phyloP scores from a whole-genome alignment of 129 eudicot species.

The Heracleum sosnowskyi region DNA sequence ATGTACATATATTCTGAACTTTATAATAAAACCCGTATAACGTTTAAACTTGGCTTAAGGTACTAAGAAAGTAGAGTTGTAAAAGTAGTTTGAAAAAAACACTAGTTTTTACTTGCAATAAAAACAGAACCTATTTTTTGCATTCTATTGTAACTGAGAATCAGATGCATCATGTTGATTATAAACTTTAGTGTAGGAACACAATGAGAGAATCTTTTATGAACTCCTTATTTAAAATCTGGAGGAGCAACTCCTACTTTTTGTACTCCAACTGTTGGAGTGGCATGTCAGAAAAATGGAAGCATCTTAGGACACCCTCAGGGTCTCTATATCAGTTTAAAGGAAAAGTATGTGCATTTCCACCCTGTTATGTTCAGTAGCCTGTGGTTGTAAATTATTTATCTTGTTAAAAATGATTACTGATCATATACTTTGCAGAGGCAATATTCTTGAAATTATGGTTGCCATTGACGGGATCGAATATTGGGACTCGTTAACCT shows the following conservation, averaged over 20 bases:
- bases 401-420: conserved; percentile 12
- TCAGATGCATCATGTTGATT: not conserved
- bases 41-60: too few relatives aligned
- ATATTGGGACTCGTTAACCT: conserved; percentile 98
- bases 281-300: conserved; percentile 96
- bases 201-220: conserved; percentile 77
- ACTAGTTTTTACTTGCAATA: too few relatives aligned
- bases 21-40: too few relatives aligned
- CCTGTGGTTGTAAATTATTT: not conserved
- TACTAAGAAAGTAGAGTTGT: too few relatives aligned
- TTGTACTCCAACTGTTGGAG: conserved; percentile 97
- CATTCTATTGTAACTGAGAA: conserved; percentile 9
- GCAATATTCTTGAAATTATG: conserved; percentile 83
- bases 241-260: conserved; percentile 95
- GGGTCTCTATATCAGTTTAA: too few relatives aligned
- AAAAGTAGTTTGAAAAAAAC: too few relatives aligned
- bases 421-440: conserved; percentile 35
- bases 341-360: conserved; percentile 60
- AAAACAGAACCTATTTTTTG: not conserved
- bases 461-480: conserved; percentile 94
- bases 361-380: not conserved
- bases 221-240: conserved; percentile 84
- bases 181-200: conserved; percentile 50
- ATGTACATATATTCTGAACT: too few relatives aligned
- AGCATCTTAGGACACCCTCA: conserved; percentile 87